Evolutionary conservation across 108 stramenopile species (phyloP).

Genomic region (Poteriospumella lacustris): DNA sequence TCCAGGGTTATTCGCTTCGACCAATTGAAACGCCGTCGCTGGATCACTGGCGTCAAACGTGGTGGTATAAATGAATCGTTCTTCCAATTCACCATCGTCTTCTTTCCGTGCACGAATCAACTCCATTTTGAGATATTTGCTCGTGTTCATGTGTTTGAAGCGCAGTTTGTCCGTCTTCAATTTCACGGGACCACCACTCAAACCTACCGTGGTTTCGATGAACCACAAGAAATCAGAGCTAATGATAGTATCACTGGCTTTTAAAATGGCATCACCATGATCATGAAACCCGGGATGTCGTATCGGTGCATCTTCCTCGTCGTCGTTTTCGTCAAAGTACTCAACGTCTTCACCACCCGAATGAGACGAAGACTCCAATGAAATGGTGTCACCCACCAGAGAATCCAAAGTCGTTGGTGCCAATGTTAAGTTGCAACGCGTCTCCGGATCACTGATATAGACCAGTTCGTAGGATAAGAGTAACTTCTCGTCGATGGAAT

Average conservation of each 20-base stretch:
- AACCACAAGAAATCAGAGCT: constrained; percentile 18
- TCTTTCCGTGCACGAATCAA: not conserved
- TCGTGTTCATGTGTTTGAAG: constrained; percentile 31
- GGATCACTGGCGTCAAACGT: not conserved
- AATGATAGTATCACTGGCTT: not conserved
- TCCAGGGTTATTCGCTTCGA: not conserved
- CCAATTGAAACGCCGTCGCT: not conserved
- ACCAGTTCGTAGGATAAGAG: constrained; percentile 17
- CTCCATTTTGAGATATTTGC: constrained; percentile 14
- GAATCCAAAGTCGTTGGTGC: not conserved
- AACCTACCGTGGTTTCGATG: constrained; percentile 16
- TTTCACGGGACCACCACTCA: constrained; percentile 12
- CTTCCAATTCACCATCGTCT: not conserved
- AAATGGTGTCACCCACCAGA: not conserved
- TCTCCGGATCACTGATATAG: constrained; percentile 21
- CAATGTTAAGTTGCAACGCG: not conserved
- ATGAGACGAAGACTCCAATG: not conserved
- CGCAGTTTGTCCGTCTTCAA: constrained; percentile 23
- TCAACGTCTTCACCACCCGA: not conserved
- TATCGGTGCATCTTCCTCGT: not conserved
- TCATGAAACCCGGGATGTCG: not conserved
- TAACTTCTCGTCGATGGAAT: not conserved
- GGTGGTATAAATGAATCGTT: not conserved
- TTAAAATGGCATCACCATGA: not conserved
- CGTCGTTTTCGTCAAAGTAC: not conserved